Percentiles rank a stretch among this genome's conserved stretches.
Evolutionary conservation across 441 rosid genomes (phyloP).

Genomic region (Adansonia gregorii): DNA sequence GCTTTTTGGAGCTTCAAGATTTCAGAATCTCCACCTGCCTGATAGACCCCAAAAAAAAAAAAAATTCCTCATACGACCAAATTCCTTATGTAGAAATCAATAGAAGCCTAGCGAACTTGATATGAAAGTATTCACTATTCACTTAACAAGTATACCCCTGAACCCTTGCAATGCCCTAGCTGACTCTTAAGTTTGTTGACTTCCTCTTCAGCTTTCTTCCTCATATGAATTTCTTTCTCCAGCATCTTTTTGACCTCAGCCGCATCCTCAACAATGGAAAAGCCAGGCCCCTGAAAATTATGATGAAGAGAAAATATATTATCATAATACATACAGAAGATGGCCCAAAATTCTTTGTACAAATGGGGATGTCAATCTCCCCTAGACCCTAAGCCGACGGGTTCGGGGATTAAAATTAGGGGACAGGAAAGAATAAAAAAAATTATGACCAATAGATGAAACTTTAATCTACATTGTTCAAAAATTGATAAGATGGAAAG

Average conservation of each 20-base stretch:
- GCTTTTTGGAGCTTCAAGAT: conserved; percentile 67
- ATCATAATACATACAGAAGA: conserved; percentile 12
- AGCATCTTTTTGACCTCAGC: conserved; percentile 62
- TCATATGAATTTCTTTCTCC: conserved; percentile 69
- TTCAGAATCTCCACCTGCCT: conserved; percentile 77
- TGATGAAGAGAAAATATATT: conserved; percentile 14
- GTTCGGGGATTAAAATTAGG: neutral
- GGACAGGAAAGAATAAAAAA: neutral
- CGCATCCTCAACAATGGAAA: conserved; percentile 57
- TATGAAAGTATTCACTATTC: conserved; percentile 8
- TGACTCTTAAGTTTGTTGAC: conserved; percentile 65
- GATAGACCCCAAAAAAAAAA: conserved; percentile 30
- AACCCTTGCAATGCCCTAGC: conserved; percentile 51
- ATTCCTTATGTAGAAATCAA: conserved; percentile 25
- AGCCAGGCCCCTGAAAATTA: conserved; percentile 48
- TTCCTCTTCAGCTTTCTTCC: conserved; percentile 86
- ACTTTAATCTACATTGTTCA: too few species aligned
- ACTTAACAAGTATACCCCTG: conserved; percentile 56
- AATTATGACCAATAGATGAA: too few species aligned
- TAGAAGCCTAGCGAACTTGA: neutral
- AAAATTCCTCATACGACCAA: conserved; percentile 28
- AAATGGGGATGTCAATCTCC: conserved; percentile 19
- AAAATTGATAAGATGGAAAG: neutral
- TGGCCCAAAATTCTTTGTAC: neutral
- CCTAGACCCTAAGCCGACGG: neutral